These are phyloP conservation scores for Ascochyta rabiei DNA, from an alignment of 2,329 filamentous ascomycete species.

Conservation along the genomic window DNA sequence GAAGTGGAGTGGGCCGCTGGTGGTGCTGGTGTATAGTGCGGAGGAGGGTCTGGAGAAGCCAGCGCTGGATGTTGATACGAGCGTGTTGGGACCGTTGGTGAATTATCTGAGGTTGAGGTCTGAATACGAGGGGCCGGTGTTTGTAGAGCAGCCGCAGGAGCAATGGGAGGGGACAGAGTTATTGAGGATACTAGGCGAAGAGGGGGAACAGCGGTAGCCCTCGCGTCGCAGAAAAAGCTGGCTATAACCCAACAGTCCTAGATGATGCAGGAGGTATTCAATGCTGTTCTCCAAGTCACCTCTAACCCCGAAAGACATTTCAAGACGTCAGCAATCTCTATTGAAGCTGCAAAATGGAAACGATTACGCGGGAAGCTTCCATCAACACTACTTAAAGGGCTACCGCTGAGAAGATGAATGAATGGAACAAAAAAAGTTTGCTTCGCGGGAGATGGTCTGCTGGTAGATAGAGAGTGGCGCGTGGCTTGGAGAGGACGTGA, in stretches of 20 bases:
- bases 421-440: no score
- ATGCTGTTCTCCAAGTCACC: no score
- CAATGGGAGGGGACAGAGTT: constrained; percentile 11
- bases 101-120: constrained; percentile 19
- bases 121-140: constrained; percentile 18
- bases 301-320: no score
- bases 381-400: no score
- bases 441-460: no score
- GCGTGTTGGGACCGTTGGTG: constrained; percentile 6
- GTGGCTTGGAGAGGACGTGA: background rate
- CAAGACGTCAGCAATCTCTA: no score
- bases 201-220: background rate
- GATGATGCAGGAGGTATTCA: no score
- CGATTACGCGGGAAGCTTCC: no score
- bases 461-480: background rate
- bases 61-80: constrained; percentile 16
- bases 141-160: constrained; percentile 24
- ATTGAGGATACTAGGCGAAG: constrained; percentile 2
- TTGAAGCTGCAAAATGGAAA: no score
- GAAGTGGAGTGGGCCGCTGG: constrained; percentile 11
- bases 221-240: no score
- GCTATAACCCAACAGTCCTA: no score
- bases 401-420: no score
- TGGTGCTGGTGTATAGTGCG: constrained; percentile 15
- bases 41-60: constrained; percentile 16